phyloP scores from a whole-genome alignment of 208 protist species.

The Trypanosoma cruzi region DNA sequence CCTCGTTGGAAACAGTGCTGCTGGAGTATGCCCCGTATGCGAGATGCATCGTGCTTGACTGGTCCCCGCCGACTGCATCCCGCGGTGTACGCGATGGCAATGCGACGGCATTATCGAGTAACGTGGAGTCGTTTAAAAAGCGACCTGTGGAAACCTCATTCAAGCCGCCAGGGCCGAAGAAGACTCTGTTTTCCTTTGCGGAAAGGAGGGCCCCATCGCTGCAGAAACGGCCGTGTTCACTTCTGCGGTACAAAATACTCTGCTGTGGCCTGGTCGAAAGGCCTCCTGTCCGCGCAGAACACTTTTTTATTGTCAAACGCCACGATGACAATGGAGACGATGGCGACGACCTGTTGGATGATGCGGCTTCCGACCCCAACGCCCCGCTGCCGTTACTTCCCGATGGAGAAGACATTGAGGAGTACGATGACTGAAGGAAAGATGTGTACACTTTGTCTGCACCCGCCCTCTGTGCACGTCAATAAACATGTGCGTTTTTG shows the following conservation, averaged over 20 bases:
- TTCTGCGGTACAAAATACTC: conserved; percentile 37
- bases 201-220: not conserved
- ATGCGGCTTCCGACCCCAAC: not conserved
- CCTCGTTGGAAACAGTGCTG: conserved; percentile 43
- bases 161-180: conserved; percentile 18
- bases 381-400: conserved; percentile 28
- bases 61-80: not conserved
- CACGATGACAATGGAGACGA: conserved; percentile 18
- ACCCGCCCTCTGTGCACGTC: not conserved
- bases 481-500: conserved; percentile 2
- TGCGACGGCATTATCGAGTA: not conserved
- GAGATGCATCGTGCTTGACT: conserved; percentile 58
- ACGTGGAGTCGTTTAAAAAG: not conserved
- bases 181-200: conserved; percentile 25
- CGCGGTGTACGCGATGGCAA: not conserved
- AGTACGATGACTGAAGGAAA: conserved; percentile 45
- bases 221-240: conserved; percentile 30
- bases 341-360: conserved; percentile 1
- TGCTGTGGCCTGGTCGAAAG: conserved; percentile 27
- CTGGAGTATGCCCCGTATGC: conserved; percentile 72
- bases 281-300: conserved; percentile 25
- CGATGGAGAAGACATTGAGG: conserved; percentile 52
- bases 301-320: conserved; percentile 12
- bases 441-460: not conserved
- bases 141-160: not conserved